Conservation (phyloP, 164 flowering plant species). For the Pachysandra terminalis region DNA sequence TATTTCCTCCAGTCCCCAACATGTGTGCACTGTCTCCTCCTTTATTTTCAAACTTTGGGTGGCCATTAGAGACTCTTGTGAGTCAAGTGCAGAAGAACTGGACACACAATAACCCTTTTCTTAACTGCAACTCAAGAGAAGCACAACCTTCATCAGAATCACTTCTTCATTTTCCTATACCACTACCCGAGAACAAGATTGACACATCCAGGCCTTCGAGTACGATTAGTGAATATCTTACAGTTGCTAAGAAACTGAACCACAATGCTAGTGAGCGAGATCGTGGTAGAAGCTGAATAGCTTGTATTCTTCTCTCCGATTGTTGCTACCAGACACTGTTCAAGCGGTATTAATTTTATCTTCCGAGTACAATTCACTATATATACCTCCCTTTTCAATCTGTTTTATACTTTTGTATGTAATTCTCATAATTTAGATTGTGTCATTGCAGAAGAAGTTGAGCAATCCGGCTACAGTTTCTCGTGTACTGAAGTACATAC, state of each 20-base stretch:
- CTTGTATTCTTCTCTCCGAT: conserved; percentile 20
- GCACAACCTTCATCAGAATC: background rate
- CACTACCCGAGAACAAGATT: background rate
- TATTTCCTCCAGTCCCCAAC: background rate
- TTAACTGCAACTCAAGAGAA: background rate
- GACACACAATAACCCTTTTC: background rate
- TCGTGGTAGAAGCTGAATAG: conserved; percentile 14
- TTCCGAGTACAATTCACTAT: background rate
- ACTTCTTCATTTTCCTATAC: conserved; percentile 3
- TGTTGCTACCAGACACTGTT: conserved; percentile 11
- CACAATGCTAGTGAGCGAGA: conserved; percentile 21
- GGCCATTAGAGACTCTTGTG: background rate
- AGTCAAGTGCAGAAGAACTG: conserved; percentile 5
- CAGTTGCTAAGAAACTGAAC: conserved; percentile 13
- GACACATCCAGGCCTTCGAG: background rate
- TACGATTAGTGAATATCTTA: background rate
- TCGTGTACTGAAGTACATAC: background rate
- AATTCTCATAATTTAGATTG: background rate
- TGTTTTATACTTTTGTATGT: background rate
- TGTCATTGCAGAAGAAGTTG: background rate
- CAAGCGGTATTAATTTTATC: conserved; percentile 6
- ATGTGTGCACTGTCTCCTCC: background rate
- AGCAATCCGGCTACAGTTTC: background rate
- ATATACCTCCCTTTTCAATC: background rate
- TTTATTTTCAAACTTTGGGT: background rate